phyloP scores from a whole-genome alignment of 768 basidiomycete genomes.

The Tulasnella sp. region DNA sequence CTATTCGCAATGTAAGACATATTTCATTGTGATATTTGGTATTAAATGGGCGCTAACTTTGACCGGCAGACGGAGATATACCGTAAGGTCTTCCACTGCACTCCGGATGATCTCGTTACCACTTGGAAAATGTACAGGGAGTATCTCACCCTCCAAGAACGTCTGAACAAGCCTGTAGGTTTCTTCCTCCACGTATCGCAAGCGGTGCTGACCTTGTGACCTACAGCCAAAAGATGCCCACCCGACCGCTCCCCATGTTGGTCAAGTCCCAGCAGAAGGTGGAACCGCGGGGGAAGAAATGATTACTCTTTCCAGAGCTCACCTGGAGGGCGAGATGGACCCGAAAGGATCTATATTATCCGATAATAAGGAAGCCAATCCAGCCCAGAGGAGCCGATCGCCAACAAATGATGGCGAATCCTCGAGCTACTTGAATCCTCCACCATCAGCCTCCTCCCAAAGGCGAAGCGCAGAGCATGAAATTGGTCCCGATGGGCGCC shows the following conservation, averaged over 20 bases:
- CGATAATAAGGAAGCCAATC: not conserved
- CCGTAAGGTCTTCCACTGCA: slow-evolving; percentile 88
- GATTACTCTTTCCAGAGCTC: not conserved
- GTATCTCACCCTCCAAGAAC: slow-evolving; percentile 71
- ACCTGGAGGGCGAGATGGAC: slow-evolving; percentile 24
- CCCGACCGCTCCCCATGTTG: slow-evolving; percentile 40
- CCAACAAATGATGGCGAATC: not conserved
- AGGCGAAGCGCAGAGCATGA: slow-evolving; percentile 1
- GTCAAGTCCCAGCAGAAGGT: slow-evolving; percentile 57
- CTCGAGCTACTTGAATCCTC: slow-evolving; percentile 3
- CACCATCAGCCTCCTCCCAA: not conserved
- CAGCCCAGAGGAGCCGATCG: not conserved
- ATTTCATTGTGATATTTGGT: not conserved
- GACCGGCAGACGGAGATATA: slow-evolving; percentile 80
- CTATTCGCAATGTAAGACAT: slow-evolving; percentile 74
- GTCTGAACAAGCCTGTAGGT: slow-evolving; percentile 63
- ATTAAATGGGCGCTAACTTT: slow-evolving; percentile 27
- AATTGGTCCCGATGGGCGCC: not conserved
- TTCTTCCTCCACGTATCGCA: slow-evolving; percentile 27
- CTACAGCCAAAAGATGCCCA: slow-evolving; percentile 38
- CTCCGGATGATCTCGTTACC: slow-evolving; percentile 87
- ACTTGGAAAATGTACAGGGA: slow-evolving; percentile 97
- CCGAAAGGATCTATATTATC: slow-evolving; percentile 14
- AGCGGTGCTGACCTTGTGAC: slow-evolving; percentile 29
- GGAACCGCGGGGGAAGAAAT: slow-evolving; percentile 31